phyloP scores from a whole-genome alignment of 2,329 filamentous ascomycete genomes.

The Dendrostoma leiphaemia region DNA sequence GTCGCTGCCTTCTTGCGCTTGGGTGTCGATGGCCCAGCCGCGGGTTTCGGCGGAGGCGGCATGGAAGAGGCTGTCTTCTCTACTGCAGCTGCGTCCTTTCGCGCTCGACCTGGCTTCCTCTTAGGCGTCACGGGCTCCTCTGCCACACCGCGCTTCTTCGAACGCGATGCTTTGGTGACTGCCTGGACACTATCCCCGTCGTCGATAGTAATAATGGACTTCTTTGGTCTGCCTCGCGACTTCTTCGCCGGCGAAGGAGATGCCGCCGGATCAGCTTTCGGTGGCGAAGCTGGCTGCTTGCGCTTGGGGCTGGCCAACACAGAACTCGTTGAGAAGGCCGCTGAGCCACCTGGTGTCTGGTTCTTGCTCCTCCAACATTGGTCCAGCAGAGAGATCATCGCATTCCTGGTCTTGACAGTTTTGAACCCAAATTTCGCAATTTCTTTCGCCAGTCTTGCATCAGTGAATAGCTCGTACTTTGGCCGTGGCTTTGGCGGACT shows the following conservation, averaged over 20 bases:
- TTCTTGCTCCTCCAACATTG: constrained; percentile 68
- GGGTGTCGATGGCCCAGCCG: constrained; percentile 25
- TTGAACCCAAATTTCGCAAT: constrained; percentile 71
- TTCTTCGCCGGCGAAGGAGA: constrained; percentile 13
- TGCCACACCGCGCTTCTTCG: constrained; percentile 24
- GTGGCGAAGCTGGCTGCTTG: constrained; percentile 18
- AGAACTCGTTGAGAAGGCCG: constrained; percentile 21
- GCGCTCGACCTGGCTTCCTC: constrained; percentile 39
- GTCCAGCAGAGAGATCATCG: constrained; percentile 68
- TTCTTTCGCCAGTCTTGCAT: constrained; percentile 60
- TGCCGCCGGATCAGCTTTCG: background rate
- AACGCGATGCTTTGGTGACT: too few species aligned
- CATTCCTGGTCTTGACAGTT: constrained; percentile 62
- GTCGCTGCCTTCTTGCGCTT: constrained; percentile 24
- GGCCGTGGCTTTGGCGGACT: constrained; percentile 37
- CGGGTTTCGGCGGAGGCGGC: constrained; percentile 21
- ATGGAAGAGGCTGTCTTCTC: background rate
- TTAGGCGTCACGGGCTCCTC: constrained; percentile 29
- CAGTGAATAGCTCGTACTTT: constrained; percentile 60
- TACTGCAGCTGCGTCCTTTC: constrained; percentile 30
- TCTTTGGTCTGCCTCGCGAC: constrained; percentile 34
- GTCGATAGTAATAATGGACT: constrained; percentile 21
- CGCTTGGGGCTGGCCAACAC: constrained; percentile 10
- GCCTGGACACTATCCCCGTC: too few species aligned
- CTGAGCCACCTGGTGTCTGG: constrained; percentile 15